A percentile compares a stretch with the other conserved stretches of the same genome.
Conservation (phyloP, 169 alveolate genomes). For the Plasmodium cynomolgi region DNA sequence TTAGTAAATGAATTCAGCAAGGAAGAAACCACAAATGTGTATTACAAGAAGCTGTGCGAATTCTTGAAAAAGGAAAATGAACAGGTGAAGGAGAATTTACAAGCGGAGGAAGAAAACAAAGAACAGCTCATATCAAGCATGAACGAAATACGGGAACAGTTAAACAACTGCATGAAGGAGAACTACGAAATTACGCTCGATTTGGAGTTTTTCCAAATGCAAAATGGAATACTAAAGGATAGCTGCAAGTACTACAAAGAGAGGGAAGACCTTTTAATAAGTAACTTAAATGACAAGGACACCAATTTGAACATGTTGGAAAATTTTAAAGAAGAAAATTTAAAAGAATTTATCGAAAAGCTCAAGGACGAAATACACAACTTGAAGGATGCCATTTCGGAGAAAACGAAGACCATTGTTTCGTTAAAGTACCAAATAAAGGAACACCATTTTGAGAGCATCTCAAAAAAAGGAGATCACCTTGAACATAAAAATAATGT, state of each 20-base stretch:
- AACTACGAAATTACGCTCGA: slow-evolving; percentile 58
- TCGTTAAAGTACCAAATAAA: slow-evolving; percentile 65
- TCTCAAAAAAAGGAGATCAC: background rate
- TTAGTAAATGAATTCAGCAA: slow-evolving; percentile 59
- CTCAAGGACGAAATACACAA: slow-evolving; percentile 49
- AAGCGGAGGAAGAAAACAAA: slow-evolving; percentile 51
- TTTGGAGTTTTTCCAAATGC: slow-evolving; percentile 62
- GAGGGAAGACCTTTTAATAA: slow-evolving; percentile 33
- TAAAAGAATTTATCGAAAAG: slow-evolving; percentile 47
- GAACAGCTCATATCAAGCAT: slow-evolving; percentile 31
- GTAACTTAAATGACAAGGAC: slow-evolving; percentile 23
- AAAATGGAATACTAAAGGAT: slow-evolving; percentile 34
- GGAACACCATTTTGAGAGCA: slow-evolving; percentile 33
- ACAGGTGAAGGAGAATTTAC: slow-evolving; percentile 20
- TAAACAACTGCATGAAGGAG: slow-evolving; percentile 41
- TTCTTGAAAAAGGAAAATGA: slow-evolving; percentile 51
- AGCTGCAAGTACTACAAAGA: slow-evolving; percentile 47
- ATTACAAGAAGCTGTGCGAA: slow-evolving; percentile 48
- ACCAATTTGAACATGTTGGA: slow-evolving; percentile 17
- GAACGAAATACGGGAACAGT: slow-evolving; percentile 38
- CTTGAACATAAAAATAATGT: slow-evolving; percentile 21
- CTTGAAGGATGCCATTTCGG: slow-evolving; percentile 12
- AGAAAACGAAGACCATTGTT: slow-evolving; percentile 10
- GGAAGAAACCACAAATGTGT: slow-evolving; percentile 59
- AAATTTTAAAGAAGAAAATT: slow-evolving; percentile 30